Percentiles rank a stretch among this genome's conserved stretches.
phyloP scores from a whole-genome alignment of 78 protist genomes.

The Bigelowiella natans region DNA sequence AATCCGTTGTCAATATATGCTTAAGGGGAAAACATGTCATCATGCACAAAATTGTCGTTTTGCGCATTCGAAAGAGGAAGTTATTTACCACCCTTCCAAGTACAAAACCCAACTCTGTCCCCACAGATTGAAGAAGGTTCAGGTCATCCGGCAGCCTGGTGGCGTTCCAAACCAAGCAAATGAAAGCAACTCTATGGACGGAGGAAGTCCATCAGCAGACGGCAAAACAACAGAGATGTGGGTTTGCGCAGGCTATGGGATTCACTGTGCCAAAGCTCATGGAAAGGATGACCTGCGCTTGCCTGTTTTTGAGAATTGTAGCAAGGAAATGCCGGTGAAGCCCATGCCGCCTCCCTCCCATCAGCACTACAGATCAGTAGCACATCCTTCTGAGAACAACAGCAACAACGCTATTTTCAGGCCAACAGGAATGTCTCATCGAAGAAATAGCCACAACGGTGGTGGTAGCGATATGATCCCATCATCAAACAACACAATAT shows the following conservation, averaged over 20 bases:
- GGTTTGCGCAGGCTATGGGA: neutral
- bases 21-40: neutral
- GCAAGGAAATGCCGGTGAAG: neutral
- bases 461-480: too few relatives aligned
- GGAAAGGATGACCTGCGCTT: neutral
- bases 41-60: neutral
- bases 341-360: neutral
- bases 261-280: constrained; percentile 3
- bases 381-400: neutral
- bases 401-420: neutral
- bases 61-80: neutral
- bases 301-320: neutral
- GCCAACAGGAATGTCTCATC: neutral
- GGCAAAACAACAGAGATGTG: neutral
- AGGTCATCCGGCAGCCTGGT: too few relatives aligned
- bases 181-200: neutral
- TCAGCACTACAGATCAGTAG: too few relatives aligned
- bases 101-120: neutral
- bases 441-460: neutral
- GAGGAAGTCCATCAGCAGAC: neutral
- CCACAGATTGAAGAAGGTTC: neutral
- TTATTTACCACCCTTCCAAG: neutral
- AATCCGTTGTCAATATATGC: neutral
- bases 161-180: neutral
- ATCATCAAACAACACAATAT: neutral